Base-by-base conservation (phyloP, 345 rosid genomes). In the Schrenkiella parvula region DNA sequence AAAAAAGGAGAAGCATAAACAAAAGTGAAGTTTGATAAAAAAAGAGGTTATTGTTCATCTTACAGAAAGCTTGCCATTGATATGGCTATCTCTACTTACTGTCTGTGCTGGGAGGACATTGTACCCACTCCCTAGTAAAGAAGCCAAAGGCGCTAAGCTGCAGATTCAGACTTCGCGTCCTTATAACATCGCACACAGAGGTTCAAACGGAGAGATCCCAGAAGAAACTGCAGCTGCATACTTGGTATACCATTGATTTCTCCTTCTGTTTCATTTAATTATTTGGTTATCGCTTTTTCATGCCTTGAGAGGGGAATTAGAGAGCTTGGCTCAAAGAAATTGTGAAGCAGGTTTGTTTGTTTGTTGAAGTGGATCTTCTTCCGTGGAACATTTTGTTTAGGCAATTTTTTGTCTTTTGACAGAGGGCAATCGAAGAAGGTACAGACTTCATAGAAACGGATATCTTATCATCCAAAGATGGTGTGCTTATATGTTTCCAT, bases 361-460 rank as follows among this genome's bases (percentile, higher is more conserved):
- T 48, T 48, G 54, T 48, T 21, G 9, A 17, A 59, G 7, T 48
- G 22, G 15, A 17, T 60, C 2, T 60, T 41, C 18, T 23, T 70
- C 12, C 31, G 2, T 50, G 14, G 13, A 37, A 28, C 6, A 14
- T 14, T 71, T 41, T 71, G 46, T 6, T 41, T 13, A 51, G 39
- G 35, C 12, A 21, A 8, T 0, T 17, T 35, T 21, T 7, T 4
- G 0, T 22, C 34, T 71, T 58, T 58, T 84, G 76, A 66, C 74
- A 89, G 98, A 93, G 88, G 81, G 98, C 97, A 50, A 89, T 93
- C 64, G 92, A 89, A 76, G 98, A 93, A 71, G 98, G 97, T 51
- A 73, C 98, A 68, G 97, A 90, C 79, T 93, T 90, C 77, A 93
- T 90, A 63, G 98, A 93, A 82, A 82, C 93, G 22, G 97, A 93